Base-by-base conservation (phyloP, 1,139 yeast genomes). In the Suhomyces anneliseae region DNA sequence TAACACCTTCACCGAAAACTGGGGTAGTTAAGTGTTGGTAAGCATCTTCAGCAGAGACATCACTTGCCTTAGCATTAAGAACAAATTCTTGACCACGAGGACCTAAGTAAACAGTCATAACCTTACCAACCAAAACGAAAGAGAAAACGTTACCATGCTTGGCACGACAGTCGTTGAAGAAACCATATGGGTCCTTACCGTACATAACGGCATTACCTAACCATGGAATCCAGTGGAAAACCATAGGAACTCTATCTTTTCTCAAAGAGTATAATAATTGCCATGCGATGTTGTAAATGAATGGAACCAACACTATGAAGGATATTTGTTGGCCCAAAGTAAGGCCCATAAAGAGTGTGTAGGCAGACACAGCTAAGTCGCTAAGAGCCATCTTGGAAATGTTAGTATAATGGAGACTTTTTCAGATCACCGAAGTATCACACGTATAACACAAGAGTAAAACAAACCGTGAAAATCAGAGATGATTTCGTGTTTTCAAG, bases 71-170 rank as follows among this genome's bases (percentile, higher is more conserved):
- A 41, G 97, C 90, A 69, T 95, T 95, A 59, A 93, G 83, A 42
- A 93, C 90, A 66, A 93, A 92, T 68, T 93, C 99, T 68, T 95
- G 97, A 54, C 99, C 99, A 70, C 89, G 88, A 57, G 98, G 97
- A 42, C 99, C 99, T 59, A 93, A 74, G 65, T 90, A 90, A 47
- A 93, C 99, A 8, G 97, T 92, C 96, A 93, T 90, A 42, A 85
- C 87, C 62, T 83, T 87, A 49, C 99, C 99, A 58, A 93, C 78
- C 65, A 95, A 69, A 54, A 90, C 81, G 64, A 92, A 93, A 19
- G 97, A 84, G 64, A 90, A 93, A 46, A 89, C 88, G 66, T 93
- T 97, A 54, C 99, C 99, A 62, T 92, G 82, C 66, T 89, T 85
- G 54, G 75, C 64, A 57, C 90, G 87, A 67, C 93, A 87, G 42